Evolutionary conservation across 2,329 filamentous ascomycete species (phyloP), one percentile per base, ranked within the genome.

Genomic region (Exophiala aquamarina): DNA sequence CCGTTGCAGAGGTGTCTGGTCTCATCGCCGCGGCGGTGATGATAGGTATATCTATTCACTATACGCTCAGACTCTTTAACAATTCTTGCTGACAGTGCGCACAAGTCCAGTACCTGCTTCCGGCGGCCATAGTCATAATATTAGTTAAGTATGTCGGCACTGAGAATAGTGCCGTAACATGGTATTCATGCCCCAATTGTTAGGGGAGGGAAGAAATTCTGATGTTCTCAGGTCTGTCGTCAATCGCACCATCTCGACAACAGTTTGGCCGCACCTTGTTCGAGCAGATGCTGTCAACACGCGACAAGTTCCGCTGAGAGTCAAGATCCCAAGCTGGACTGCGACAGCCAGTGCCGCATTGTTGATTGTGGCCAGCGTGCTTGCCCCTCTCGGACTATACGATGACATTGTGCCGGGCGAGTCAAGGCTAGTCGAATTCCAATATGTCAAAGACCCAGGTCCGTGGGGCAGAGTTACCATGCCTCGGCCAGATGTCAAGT

Each of bases 231-330:
- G 44, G 44, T 47, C 44, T 21, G 44, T 47, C 29, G 44, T 47
- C 18, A 47, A 47, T 36, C 44, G 44, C 18, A 23, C 35, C n/a
- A 47, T 47, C 14, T 41, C 44, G 15, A 47, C 44, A 19, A 47
- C 44, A 11, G 41, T 47, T 29, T 47, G 44, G 44, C 44, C 44
- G 28, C 44, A 47, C 31, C 36, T 47, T 18, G 11, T 47, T 14
- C 44, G 44, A 15, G 37, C 44, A 40, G 44, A 47, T 23, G 44
- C 44, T 42, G 44, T 41, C 36, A 41, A 47, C 15, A 41, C 29
- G 15, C 44, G 29, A 17, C 37, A 41, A 4, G 29, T 33, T n/a
- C 37, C 37, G 11, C 17, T 23, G 4, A 32, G 11, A 41, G 29
- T 29, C 26, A 32, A 18, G 15, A 33, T 47, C 15, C 26, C 37